phyloP scores from a whole-genome alignment of 2,329 filamentous ascomycete species.

The Myriosclerotinia curreyana region DNA sequence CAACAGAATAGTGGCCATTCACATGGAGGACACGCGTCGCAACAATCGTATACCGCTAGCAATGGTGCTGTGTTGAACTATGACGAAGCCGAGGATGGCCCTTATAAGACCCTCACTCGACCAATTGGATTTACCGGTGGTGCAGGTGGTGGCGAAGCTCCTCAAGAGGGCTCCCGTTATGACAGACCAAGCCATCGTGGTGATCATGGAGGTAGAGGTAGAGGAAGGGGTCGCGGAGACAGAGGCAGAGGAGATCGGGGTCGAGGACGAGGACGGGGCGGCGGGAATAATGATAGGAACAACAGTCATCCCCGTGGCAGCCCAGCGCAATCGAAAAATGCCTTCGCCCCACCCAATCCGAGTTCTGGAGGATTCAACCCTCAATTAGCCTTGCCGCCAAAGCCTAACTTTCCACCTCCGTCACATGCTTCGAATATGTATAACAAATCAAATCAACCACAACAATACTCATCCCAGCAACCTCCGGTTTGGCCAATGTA shows the following conservation, averaged over 20 bases:
- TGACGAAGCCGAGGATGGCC: conserved; percentile 65
- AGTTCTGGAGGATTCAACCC: conserved; percentile 24
- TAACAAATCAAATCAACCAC: conserved; percentile 25
- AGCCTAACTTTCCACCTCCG: conserved; percentile 12
- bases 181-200: conserved; percentile 28
- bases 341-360: conserved; percentile 20
- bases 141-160: conserved; percentile 43
- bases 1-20: conserved; percentile 43
- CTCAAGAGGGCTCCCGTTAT: conserved; percentile 38
- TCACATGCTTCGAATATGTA: conserved; percentile 23
- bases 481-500: conserved; percentile 34
- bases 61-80: conserved; percentile 55
- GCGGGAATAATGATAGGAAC: conserved; percentile 31
- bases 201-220: conserved; percentile 29
- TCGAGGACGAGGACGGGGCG: conserved; percentile 34
- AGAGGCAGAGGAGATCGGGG: conserved; percentile 31
- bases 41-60: conserved; percentile 38
- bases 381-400: conserved; percentile 22
- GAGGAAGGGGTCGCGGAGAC: conserved; percentile 31
- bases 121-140: conserved; percentile 57
- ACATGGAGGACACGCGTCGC: conserved; percentile 40
- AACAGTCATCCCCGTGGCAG: conserved; percentile 29
- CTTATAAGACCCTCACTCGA: conserved; percentile 68
- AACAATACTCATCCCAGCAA: conserved; percentile 25
- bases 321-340: conserved; percentile 24